Evolutionary conservation across 106 monocot genomes (phyloP).

Genomic region (Dendrobium chrysotoxum): DNA sequence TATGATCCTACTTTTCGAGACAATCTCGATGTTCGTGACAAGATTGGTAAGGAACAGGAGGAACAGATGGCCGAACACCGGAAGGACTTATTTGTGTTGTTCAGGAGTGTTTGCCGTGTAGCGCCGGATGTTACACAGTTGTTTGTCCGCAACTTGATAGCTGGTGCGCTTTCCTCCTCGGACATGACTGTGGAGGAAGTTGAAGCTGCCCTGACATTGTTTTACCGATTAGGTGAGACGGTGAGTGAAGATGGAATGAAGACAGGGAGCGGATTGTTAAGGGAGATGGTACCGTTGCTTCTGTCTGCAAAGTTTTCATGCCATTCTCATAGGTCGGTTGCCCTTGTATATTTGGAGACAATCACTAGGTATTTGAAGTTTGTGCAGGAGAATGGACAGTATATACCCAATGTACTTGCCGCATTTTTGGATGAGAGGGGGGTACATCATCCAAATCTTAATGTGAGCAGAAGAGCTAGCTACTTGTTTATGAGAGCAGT

Average conservation of each 20-base stretch:
- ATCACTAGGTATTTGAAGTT: conserved; percentile 86
- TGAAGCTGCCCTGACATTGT: conserved; percentile 69
- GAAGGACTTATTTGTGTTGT: conserved; percentile 57
- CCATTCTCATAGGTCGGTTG: conserved; percentile 82
- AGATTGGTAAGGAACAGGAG: conserved; percentile 89
- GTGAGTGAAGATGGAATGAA: conserved; percentile 66
- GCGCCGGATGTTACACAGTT: conserved; percentile 62
- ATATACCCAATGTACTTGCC: conserved; percentile 56
- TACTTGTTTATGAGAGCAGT: conserved; percentile 95
- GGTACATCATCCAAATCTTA: conserved; percentile 66
- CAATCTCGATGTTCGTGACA: conserved; percentile 77
- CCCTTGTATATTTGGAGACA: conserved; percentile 78
- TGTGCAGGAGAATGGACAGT: conserved; percentile 76
- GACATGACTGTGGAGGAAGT: conserved; percentile 69
- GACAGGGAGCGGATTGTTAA: conserved; percentile 49
- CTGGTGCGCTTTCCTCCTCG: conserved; percentile 30
- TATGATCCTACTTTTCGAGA: conserved; percentile 65
- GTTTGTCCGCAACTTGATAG: conserved; percentile 58
- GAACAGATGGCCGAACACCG: conserved; percentile 73
- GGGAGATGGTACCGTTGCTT: conserved; percentile 72
- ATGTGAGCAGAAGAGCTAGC: conserved; percentile 71
- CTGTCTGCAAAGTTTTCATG: conserved; percentile 64
- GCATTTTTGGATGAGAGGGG: conserved; percentile 93
- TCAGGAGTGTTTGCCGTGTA: conserved; percentile 64
- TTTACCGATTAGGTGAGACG: conserved; percentile 69